These are phyloP conservation scores for Lichtheimia ornata DNA, from an alignment of 371 early-diverging fungal species.

Conservation along the genomic window DNA sequence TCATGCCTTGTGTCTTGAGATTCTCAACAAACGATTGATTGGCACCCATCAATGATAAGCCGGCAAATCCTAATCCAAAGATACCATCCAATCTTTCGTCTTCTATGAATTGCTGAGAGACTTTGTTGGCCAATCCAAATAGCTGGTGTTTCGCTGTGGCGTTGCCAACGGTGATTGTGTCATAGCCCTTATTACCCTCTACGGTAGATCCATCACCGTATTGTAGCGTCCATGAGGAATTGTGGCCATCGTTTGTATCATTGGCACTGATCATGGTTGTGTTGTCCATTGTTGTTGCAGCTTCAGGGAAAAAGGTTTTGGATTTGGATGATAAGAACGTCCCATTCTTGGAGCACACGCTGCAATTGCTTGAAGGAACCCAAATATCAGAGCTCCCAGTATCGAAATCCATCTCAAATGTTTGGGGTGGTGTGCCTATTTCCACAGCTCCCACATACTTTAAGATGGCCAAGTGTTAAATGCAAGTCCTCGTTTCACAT, in stretches of 20 bases:
- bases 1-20: conserved; percentile 16
- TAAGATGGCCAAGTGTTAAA: not conserved
- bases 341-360: conserved; percentile 21
- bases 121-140: conserved; percentile 28
- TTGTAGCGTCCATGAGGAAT: conserved; percentile 26
- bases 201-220: conserved; percentile 61
- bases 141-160: conserved; percentile 19
- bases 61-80: conserved; percentile 32
- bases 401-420: conserved; percentile 57
- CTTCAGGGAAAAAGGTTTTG: conserved; percentile 14
- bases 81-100: conserved; percentile 29
- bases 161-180: conserved; percentile 29
- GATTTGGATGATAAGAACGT: conserved; percentile 26
- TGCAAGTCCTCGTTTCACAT: too few relatives aligned
- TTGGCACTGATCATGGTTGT: not conserved
- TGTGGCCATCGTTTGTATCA: not conserved
- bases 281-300: not conserved
- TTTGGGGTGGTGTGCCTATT: conserved; percentile 59
- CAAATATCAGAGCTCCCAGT: conserved; percentile 61
- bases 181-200: conserved; percentile 31
- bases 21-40: conserved; percentile 15
- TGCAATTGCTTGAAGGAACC: conserved; percentile 44
- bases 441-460: conserved; percentile 52
- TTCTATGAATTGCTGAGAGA: conserved; percentile 14
- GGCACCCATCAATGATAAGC: conserved; percentile 16